These are phyloP conservation scores for Mucor ambiguus DNA, from an alignment of 371 early-diverging fungal species.

Conservation along the genomic window DNA sequence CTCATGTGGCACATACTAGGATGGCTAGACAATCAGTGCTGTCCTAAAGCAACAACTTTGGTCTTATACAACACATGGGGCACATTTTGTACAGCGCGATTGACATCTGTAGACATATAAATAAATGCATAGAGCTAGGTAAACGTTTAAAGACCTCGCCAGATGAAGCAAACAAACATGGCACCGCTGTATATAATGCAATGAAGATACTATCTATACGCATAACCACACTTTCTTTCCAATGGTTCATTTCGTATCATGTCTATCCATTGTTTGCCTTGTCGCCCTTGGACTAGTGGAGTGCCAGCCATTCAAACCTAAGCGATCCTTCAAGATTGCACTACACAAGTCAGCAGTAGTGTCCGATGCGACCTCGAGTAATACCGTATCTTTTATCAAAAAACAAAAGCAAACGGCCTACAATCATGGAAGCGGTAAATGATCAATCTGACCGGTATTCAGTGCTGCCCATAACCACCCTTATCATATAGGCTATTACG, in stretches of 20 bases:
- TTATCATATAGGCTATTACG: conserved; percentile 58
- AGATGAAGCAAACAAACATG: conserved; percentile 3
- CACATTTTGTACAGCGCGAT: too few relatives aligned
- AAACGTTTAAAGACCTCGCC: not conserved
- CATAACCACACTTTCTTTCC: not conserved
- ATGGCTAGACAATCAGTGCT: too few relatives aligned
- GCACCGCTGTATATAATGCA: not conserved
- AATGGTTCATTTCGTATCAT: not conserved
- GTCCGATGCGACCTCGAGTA: not conserved
- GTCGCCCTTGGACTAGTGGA: not conserved
- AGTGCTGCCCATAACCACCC: not conserved
- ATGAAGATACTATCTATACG: not conserved
- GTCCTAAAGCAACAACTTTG: too few relatives aligned
- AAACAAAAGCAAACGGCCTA: conserved; percentile 45
- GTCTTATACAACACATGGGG: too few relatives aligned
- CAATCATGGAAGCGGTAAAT: conserved; percentile 46
- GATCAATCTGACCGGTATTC: not conserved
- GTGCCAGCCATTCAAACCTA: conserved; percentile 11
- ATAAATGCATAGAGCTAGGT: too few relatives aligned
- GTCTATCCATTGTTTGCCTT: not conserved
- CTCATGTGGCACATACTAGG: too few relatives aligned
- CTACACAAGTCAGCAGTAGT: conserved; percentile 6
- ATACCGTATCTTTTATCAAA: conserved; percentile 24
- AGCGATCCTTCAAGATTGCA: conserved; percentile 11
- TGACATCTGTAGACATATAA: too few relatives aligned